Base-by-base conservation (phyloP, 257 asterid genomes). In the Thymus mandschuricus region DNA sequence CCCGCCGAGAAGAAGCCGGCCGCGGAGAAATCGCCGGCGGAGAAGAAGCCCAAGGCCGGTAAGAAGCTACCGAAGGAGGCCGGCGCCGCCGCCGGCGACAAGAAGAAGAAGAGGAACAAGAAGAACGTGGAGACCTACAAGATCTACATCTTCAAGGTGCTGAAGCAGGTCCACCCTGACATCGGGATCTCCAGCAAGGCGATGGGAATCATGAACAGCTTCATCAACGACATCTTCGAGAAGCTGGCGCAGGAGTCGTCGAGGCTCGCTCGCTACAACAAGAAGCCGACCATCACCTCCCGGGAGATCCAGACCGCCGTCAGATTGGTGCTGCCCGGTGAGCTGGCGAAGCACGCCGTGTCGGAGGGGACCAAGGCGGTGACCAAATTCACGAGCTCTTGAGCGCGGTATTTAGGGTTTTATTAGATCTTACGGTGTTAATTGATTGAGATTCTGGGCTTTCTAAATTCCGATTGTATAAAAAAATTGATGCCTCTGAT, bases 351-450 rank as follows among this genome's bases (percentile, higher is more conserved):
- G 54, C 92, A 84, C 70, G 92, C 92, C 4, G 92, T 86, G 1
- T 86, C 92, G 51, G 92, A 86, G 71, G 89, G 89, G 10, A 86
- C 92, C 1, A 86, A 86, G 81, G 92, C 88, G n/a, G 92, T 87
- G 13, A 87, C 92, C 60, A 87, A 87, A 75, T 87, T 87, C 60
- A 87, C 92, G 5, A 87, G 92, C 66, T 75, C 88, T 66, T 84
- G 69, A 76, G 4, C 28, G 4, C 28, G 1, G 5, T 45, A n/a
- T 1, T 34, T 57, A 43, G 66, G 74, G 74, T 69, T 69, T 6
- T 34, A 1, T 0, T n/a, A 52, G 10, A 69, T 43, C 6, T 43
- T 29, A 10, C 12, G 31, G 58, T 44, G 8, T 44, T 31, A 5
- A 57, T 69, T 69, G 64, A 12, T 41, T 57, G 5, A 2, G 38